Base-by-base conservation (phyloP, 148 eudicot genomes). In the Rhododendron henanense region DNA sequence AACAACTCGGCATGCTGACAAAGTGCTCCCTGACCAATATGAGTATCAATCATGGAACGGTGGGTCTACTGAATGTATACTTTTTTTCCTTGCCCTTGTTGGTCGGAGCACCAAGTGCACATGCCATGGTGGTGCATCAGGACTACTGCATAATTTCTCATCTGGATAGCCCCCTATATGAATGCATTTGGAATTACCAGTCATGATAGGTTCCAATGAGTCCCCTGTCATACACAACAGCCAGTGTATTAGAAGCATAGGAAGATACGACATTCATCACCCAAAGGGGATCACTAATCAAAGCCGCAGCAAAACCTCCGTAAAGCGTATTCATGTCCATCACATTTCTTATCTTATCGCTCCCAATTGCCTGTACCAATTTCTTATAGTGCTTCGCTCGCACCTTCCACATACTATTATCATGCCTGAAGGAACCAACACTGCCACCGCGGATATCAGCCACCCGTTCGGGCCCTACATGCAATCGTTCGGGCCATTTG, bases 241-340 rank as follows among this genome's bases (percentile, higher is more conserved):
- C 90, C 87, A 96, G 90, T 8, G 97, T 89, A 84, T 96, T 95
- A 14, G 91, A 28, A 81, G 93, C 90, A 84, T 94, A 94, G 1
- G 98, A 92, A 21, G 99, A 95, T 31, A 94, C 99, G 33, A 94
- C 99, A 84, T 96, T 96, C 99, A 96, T 95, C 53, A 96, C 98
- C 99, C 99, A 96, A 79, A 95, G 81, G 8, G 98, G 98, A 92
- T 94, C 92, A 85, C 91, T 91, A 21, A 90, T 81, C 73, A 95
- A 28, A 84, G 94, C 92, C 1, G 98, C 97, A 57, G 99, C 98
- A 61, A 96, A 92, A 71, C 99, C 98, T 78, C 99, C 99, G 79
- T 94, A 97, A 48, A 90, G 10, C 0, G 99, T 97, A 87, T 97
- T 95, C 98, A 97, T 97, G 85, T 97, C 99, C 98, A 97, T 97